Conservation (phyloP, 495 filamentous ascomycete genomes). For the Neurospora sp. region DNA sequence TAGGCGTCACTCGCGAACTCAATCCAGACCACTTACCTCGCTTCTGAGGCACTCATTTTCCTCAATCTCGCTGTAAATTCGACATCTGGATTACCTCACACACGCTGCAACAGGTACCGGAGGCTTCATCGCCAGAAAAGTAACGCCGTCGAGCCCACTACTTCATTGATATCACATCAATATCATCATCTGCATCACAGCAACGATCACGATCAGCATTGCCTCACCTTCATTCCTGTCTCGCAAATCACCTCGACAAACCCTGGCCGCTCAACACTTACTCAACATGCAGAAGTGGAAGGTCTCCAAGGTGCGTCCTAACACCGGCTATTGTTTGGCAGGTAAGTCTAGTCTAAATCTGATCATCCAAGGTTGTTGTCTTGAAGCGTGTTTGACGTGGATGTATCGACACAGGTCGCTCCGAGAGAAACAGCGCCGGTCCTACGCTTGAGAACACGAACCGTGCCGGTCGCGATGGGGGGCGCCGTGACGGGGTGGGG, state of each 20-base stretch:
- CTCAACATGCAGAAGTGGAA: background rate
- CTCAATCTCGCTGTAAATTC: background rate
- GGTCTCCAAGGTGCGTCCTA: background rate
- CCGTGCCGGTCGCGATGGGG: too few relatives aligned
- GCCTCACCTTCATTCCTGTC: background rate
- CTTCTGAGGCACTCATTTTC: background rate
- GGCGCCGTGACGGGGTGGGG: too few relatives aligned
- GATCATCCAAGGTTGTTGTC: background rate
- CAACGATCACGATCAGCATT: background rate
- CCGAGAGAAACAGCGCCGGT: too few relatives aligned
- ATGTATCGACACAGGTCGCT: background rate
- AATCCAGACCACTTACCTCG: background rate
- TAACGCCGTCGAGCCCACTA: background rate
- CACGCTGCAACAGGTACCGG: background rate
- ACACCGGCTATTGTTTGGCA: background rate
- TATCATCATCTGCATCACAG: background rate
- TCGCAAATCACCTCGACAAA: background rate
- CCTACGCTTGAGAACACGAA: too few relatives aligned
- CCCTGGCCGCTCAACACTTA: background rate
- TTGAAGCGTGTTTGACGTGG: background rate
- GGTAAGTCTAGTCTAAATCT: background rate
- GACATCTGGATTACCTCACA: background rate
- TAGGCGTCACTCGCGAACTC: background rate
- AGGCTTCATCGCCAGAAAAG: background rate
- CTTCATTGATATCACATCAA: background rate